Conservation (phyloP, 768 basidiomycete species). For the Suillus discolor region DNA sequence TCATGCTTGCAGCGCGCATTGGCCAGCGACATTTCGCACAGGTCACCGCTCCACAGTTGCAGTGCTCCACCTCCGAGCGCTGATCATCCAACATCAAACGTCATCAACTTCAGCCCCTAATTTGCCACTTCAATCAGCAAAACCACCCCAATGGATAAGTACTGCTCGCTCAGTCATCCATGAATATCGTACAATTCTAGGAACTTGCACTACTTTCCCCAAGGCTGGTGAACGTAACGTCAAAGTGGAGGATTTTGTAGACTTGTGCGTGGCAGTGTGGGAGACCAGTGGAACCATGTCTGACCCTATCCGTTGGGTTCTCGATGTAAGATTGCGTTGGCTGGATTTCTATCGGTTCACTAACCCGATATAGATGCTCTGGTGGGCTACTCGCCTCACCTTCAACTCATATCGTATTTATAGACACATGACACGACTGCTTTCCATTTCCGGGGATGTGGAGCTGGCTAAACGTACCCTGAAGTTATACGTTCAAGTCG, state of each 20-base stretch:
- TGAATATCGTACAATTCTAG: constrained; percentile 71
- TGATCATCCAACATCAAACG: constrained; percentile 52
- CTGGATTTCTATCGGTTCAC: not conserved
- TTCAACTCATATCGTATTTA: constrained; percentile 89
- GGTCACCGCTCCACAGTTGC: constrained; percentile 71
- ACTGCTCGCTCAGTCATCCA: constrained; percentile 67
- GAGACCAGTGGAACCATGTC: constrained; percentile 68
- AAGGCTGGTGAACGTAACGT: constrained; percentile 76
- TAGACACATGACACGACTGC: constrained; percentile 80
- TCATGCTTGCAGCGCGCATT: constrained; percentile 59
- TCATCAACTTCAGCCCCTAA: constrained; percentile 20
- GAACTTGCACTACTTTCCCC: constrained; percentile 74
- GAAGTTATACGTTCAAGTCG: constrained; percentile 80
- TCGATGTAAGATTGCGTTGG: constrained; percentile 57
- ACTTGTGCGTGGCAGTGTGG: constrained; percentile 81
- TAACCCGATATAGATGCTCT: constrained; percentile 60
- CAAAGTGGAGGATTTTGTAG: constrained; percentile 82
- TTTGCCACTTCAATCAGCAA: constrained; percentile 25
- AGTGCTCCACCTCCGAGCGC: constrained; percentile 72
- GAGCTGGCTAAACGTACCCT: constrained; percentile 74
- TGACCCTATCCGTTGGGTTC: constrained; percentile 72
- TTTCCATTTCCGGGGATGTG: constrained; percentile 61
- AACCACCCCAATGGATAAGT: constrained; percentile 58
- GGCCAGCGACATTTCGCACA: constrained; percentile 81
- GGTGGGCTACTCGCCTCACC: constrained; percentile 93